Evolutionary conservation across 2,329 filamentous ascomycete genomes (phyloP), one percentile per base, ranked within the genome.

Genomic region (Ploettnerulaceae sp.): DNA sequence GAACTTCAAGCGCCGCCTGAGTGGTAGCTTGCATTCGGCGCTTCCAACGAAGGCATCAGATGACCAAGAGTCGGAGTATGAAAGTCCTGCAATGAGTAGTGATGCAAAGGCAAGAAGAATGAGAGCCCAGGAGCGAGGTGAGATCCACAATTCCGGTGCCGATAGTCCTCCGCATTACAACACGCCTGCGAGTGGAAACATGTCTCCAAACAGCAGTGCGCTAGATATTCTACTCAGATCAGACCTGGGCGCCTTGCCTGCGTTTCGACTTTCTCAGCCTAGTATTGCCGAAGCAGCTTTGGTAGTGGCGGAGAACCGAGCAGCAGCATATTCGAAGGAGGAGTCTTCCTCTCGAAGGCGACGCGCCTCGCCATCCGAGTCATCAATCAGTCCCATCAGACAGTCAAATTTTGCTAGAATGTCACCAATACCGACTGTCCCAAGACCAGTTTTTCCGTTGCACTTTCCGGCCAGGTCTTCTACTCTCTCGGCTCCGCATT

Each of bases 81-180:
- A n/a, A 14, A 53, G 41, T 45, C 46, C 46, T 9, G 18, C 32
- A 20, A 25, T 54, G 12, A 57, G 49, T 18, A 51, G 24, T n/a
- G 55, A 60, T 37, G 58, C 39, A 12, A 59, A 46, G 41, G 24
- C 39, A 9, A 50, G 60, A 24, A 52, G 60, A 20, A 51, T 50
- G 14, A 52, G 49, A 47, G 61, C 59, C 15, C 59, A 55, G 32
- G 56, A 59, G 33, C 48, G 61, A 14, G 57, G 57, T 7, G 57
- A 62, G 5, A 63, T 64, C 7, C 45, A 61, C 36, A 62, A 56
- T 21, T 55, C 53, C 25, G 59, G 55, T 15, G 45, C 45, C 12
- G 51, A 59, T 15, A 52, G 51, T 26, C 48, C 28, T 14, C 48
- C 45, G 7, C 54, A 52, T 15, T 59, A 51, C 36, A 61, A 59